Percentiles rank a stretch among this genome's conserved stretches.
phyloP scores from a whole-genome alignment of 1,139 yeast species.

The Scheffersomyces titani region DNA sequence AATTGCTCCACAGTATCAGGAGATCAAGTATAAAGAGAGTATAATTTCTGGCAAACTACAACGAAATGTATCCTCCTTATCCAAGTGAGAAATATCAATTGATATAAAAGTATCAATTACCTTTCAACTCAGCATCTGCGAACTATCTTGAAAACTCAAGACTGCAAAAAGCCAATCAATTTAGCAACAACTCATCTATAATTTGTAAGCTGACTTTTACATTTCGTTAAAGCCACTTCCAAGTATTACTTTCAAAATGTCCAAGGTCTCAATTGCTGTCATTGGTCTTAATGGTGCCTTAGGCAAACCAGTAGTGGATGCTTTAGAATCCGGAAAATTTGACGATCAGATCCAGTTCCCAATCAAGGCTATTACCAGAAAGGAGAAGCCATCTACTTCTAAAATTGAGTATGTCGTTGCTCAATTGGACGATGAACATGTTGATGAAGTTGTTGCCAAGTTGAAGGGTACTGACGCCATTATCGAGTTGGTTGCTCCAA shows the following conservation, averaged over 20 bases:
- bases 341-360: conserved; percentile 48
- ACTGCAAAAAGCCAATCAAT: neutral
- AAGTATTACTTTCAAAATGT: neutral
- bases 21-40: neutral
- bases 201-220: neutral
- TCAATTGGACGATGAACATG: conserved; percentile 23
- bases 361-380: conserved; percentile 51
- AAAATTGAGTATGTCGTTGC: conserved; percentile 42
- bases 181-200: neutral
- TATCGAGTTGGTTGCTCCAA: conserved; percentile 42
- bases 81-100: neutral
- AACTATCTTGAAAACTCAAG: neutral
- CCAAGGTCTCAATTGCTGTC: conserved; percentile 41
- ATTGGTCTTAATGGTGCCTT: conserved; percentile 55
- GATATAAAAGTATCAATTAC: neutral
- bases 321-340: conserved; percentile 46
- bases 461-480: conserved; percentile 54
- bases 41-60: neutral
- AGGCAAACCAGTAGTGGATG: conserved; percentile 48
- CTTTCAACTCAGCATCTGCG: conserved; percentile 4
- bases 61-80: neutral
- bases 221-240: neutral
- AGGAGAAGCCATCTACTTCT: conserved; percentile 34
- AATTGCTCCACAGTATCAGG: neutral
- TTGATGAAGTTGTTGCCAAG: conserved; percentile 28